Conservation (phyloP, 352 stramenopile genomes). For the Globisporangium cystogenes region DNA sequence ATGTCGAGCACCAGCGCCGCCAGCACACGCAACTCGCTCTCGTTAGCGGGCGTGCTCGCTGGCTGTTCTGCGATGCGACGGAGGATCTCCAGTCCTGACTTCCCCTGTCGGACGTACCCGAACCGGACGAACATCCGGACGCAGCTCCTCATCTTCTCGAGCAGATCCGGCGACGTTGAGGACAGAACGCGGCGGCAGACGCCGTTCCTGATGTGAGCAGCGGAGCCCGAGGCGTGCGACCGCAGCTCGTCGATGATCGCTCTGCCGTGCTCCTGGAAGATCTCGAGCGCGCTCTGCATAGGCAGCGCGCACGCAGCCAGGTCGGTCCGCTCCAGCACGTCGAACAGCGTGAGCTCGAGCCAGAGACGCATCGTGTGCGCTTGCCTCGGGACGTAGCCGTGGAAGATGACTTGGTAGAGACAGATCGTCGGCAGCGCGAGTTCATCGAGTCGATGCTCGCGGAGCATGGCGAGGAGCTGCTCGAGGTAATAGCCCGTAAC, state of each 20-base stretch:
- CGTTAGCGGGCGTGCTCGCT: neutral
- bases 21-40: conserved; percentile 9
- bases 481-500: conserved; percentile 44
- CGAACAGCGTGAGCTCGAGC: conserved; percentile 47
- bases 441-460: conserved; percentile 20
- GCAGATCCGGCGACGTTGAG: conserved; percentile 13
- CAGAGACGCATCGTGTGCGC: conserved; percentile 36
- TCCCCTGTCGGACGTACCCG: conserved; percentile 54
- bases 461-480: conserved; percentile 33
- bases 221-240: neutral
- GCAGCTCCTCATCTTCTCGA: conserved; percentile 22
- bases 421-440: conserved; percentile 36
- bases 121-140: conserved; percentile 36
- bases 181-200: conserved; percentile 8
- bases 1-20: conserved; percentile 28
- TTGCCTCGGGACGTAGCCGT: conserved; percentile 24
- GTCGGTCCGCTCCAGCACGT: conserved; percentile 42
- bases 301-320: conserved; percentile 29
- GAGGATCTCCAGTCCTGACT: conserved; percentile 42
- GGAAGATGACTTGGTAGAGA: conserved; percentile 49
- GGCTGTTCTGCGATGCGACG: conserved; percentile 5
- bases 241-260: conserved; percentile 44
- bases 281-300: conserved; percentile 49
- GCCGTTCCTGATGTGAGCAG: conserved; percentile 1
- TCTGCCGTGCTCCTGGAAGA: conserved; percentile 32